Conservation (phyloP, 2,329 filamentous ascomycete species). For the Cyphellophora attinorum region DNA sequence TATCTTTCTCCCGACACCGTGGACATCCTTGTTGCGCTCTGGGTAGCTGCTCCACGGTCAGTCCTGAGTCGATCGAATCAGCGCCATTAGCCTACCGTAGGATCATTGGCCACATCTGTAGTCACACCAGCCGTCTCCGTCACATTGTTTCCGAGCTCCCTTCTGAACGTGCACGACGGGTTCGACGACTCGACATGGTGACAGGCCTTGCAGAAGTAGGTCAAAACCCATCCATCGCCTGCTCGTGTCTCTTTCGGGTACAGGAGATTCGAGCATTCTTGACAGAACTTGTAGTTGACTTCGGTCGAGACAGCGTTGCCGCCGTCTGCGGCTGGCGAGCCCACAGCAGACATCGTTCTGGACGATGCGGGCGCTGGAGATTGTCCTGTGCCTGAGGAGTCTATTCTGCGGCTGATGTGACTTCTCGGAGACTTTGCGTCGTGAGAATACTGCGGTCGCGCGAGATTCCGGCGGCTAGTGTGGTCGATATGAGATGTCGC, state of each 20-base stretch:
- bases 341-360: slow-evolving; percentile 20
- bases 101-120: slow-evolving; percentile 92
- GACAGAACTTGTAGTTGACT: slow-evolving; percentile 95
- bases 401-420: too few relatives aligned
- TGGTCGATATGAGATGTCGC: too few relatives aligned
- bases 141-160: slow-evolving; percentile 80
- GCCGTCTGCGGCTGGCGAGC: slow-evolving; percentile 30
- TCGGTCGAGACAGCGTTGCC: slow-evolving; percentile 35
- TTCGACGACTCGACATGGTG: slow-evolving; percentile 79
- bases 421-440: too few relatives aligned
- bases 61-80: slow-evolving; percentile 19
- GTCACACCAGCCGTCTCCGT: slow-evolving; percentile 96
- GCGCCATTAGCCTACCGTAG: slow-evolving; percentile 98
- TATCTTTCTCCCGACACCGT: slow-evolving; percentile 74
- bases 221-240: too few relatives aligned
- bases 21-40: slow-evolving; percentile 80
- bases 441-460: too few relatives aligned
- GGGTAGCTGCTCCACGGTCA: slow-evolving; percentile 60
- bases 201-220: slow-evolving; percentile 95
- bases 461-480: too few relatives aligned
- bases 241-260: slow-evolving; percentile 89
- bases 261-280: slow-evolving; percentile 96
- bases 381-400: too few relatives aligned
- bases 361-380: too few relatives aligned
- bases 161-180: slow-evolving; percentile 89